Base-by-base conservation (phyloP, 139 green algal species). In the Nannochloris sp. region DNA sequence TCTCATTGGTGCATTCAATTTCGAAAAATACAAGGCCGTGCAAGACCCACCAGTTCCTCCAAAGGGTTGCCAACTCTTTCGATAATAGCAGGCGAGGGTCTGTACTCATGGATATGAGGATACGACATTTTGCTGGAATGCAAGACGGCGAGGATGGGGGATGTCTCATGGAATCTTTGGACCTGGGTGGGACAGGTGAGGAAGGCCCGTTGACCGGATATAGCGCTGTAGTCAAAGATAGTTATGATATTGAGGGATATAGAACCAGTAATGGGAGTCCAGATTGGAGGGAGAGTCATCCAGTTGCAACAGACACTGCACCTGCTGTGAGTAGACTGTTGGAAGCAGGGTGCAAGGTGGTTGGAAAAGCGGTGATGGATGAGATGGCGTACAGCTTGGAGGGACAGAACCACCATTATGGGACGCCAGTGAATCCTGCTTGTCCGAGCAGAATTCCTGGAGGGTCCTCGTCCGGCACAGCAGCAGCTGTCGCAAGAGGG, bases 341-440 rank as follows among this genome's bases (percentile, higher is more conserved):
- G 16, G 63, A 78, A 13, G 85, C 85, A 0, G 90, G 90, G 6
- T 90, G 82, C 2, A 77, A 23, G 0, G 14, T 86, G 6, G 37
- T 82, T 6, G 89, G 89, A 29, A 96, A 86, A 59, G 89, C 87
- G 3, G 80, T 94, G 67, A 93, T 97, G 90, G 90, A 96, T 65
- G 91, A 97, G 78, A 68, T 97, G 63, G 90, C 74, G 2, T 85
- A 77, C 59, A 66, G 36, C 25, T 57, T 93, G 33, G 70, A 79
- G 16, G 85, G 90, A 0, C 79, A 96, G 59, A 96, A 95, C 51
- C 51, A 68, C 10, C 89, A 95, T 67, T 96, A 95, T 61, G 91
- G 92, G 37, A 91, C 86, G 3, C 89, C 91, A 2, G 26, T 59
- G 61, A 98, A 98, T 67, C 79, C 84, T 1, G 83, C 86, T 1